Conservation (phyloP, 164 flowering plant species). For the Tinospora cordifolia region DNA sequence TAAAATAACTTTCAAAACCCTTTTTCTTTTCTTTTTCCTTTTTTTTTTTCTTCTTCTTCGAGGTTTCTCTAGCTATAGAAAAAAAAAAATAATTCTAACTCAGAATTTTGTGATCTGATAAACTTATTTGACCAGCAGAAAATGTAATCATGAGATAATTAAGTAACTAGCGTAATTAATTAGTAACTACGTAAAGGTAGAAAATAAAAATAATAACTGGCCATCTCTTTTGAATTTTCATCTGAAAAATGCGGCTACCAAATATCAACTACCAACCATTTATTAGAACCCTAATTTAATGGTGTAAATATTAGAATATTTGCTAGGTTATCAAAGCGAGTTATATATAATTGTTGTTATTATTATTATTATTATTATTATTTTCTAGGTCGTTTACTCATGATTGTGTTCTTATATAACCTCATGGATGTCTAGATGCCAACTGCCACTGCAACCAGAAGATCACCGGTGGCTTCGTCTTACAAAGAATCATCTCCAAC, state of each 20-base stretch:
- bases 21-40: too few species aligned
- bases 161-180: background rate
- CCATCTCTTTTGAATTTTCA: background rate
- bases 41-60: too few species aligned
- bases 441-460: background rate
- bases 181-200: background rate
- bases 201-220: too few species aligned
- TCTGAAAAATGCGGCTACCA: background rate
- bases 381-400: background rate
- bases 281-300: background rate
- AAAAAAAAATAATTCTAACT: too few species aligned
- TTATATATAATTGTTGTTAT: background rate
- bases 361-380: too few species aligned
- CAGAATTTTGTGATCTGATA: too few species aligned
- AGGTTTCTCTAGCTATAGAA: too few species aligned
- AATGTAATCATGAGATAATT: background rate
- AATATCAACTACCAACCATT: slow-evolving; percentile 1
- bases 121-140: background rate
- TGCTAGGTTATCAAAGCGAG: background rate
- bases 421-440: slow-evolving; percentile 2
- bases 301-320: background rate
- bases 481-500: slow-evolving; percentile 3
- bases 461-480: slow-evolving; percentile 7
- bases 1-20: too few species aligned
- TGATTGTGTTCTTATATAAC: background rate